phyloP scores from a whole-genome alignment of 2,329 filamentous ascomycete species.

The Erysiphe pulchra region DNA sequence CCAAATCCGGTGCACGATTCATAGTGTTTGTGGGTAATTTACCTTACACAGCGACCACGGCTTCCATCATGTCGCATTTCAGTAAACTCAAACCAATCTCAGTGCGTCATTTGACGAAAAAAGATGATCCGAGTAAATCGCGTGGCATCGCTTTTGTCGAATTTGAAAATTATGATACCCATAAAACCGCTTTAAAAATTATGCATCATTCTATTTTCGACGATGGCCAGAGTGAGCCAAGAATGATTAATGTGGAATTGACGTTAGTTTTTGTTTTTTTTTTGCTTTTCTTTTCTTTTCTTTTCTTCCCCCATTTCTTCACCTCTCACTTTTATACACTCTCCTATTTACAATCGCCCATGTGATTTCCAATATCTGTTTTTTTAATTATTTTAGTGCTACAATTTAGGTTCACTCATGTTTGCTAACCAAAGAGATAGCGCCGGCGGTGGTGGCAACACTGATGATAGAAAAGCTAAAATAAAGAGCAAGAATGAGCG shows the following conservation, averaged over 20 bases:
- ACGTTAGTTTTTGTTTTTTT: slow-evolving; percentile 29
- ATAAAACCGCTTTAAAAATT: slow-evolving; percentile 78
- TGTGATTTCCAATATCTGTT: too few relatives aligned
- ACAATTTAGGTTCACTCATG: too few relatives aligned
- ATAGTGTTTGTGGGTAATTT: slow-evolving; percentile 73
- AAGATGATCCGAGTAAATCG: slow-evolving; percentile 26
- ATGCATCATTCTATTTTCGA: slow-evolving; percentile 68
- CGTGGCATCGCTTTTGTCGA: slow-evolving; percentile 73
- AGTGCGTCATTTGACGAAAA: slow-evolving; percentile 49
- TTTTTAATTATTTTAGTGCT: too few relatives aligned
- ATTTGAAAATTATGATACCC: slow-evolving; percentile 62
- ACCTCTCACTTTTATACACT: too few relatives aligned
- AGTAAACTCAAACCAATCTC: slow-evolving; percentile 41
- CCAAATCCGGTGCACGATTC: slow-evolving; percentile 23
- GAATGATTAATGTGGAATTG: slow-evolving; percentile 80
- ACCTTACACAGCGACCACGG: slow-evolving; percentile 54
- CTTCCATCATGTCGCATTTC: slow-evolving; percentile 50
- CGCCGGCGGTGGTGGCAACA: slow-evolving; percentile 68
- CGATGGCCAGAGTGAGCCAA: slow-evolving; percentile 24
- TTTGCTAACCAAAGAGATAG: slow-evolving; percentile 16
- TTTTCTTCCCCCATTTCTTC: too few relatives aligned
- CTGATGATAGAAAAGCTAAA: slow-evolving; percentile 42
- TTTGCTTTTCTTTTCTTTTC: too few relatives aligned
- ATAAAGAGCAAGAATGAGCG: slow-evolving; percentile 70
- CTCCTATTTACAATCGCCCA: too few relatives aligned